A percentile compares a stretch with the other conserved stretches of the same genome.
These are phyloP conservation scores for Pueraria montana DNA, from an alignment of 306 rosid species.

Conservation along the genomic window DNA sequence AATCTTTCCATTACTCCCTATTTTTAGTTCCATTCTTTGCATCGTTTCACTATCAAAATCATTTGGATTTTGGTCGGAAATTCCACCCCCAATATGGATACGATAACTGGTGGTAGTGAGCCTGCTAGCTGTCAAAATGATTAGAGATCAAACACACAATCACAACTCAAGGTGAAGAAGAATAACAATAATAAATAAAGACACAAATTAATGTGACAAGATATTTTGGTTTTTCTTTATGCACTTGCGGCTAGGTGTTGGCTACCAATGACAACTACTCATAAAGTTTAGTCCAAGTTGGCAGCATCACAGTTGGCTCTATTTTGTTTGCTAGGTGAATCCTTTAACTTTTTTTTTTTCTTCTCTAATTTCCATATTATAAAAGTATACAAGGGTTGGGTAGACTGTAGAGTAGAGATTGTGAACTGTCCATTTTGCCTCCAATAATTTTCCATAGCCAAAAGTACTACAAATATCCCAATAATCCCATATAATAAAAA, in stretches of 20 bases:
- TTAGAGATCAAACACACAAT: conserved; percentile 19
- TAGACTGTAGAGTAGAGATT: background rate
- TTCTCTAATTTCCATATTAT: background rate
- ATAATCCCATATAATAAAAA: conserved; percentile 4
- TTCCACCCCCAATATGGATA: background rate
- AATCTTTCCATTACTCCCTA: background rate
- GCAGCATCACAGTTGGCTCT: conserved; percentile 28
- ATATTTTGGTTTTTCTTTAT: background rate
- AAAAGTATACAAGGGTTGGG: background rate
- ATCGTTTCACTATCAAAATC: background rate
- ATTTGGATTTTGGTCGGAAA: background rate
- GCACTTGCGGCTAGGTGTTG: background rate
- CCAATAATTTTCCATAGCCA: background rate
- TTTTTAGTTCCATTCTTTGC: background rate
- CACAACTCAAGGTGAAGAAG: background rate
- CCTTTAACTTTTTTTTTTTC: background rate
- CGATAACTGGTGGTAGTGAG: background rate
- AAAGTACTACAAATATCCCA: conserved; percentile 17
- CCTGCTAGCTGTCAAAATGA: conserved; percentile 25
- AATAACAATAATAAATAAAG: background rate
- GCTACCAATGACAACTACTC: background rate
- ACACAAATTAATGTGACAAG: background rate
- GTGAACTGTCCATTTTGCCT: background rate
- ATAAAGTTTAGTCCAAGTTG: background rate
- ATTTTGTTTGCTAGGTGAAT: conserved; percentile 25